These are phyloP conservation scores for Candida nitratophila DNA, from an alignment of 805 yeast species.

Conservation along the genomic window DNA sequence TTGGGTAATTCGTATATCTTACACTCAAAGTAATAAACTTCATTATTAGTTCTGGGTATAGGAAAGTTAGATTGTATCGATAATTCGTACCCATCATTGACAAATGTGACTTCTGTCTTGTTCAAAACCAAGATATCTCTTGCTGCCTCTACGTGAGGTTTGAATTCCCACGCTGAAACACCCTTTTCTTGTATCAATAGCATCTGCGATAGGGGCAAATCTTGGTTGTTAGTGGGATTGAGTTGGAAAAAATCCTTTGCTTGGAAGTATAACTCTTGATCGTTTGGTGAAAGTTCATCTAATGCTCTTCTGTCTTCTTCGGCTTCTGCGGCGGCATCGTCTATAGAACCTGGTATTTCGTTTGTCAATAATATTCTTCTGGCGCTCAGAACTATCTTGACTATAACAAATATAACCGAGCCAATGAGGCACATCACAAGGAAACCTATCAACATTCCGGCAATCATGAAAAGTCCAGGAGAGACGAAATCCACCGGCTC, in stretches of 20 bases:
- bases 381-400: constrained; percentile 5
- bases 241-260: constrained; percentile 45
- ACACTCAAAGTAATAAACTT: constrained; percentile 83
- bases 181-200: constrained; percentile 80
- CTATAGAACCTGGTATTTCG: constrained; percentile 51
- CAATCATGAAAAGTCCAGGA: constrained; percentile 10
- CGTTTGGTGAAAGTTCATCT: constrained; percentile 55
- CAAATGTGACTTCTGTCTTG: constrained; percentile 53
- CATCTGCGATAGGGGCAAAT: constrained; percentile 44
- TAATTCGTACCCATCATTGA: constrained; percentile 36
- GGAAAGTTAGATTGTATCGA: constrained; percentile 79
- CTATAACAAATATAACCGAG: constrained; percentile 8
- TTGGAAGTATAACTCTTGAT: constrained; percentile 62
- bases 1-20: constrained; percentile 69
- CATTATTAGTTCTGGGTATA: constrained; percentile 68
- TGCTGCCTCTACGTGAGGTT: constrained; percentile 45
- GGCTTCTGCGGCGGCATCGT: constrained; percentile 53
- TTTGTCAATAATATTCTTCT: constrained; percentile 19
- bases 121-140: constrained; percentile 57
- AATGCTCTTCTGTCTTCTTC: constrained; percentile 55
- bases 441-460: constrained; percentile 20
- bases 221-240: constrained; percentile 30
- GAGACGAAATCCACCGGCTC: constrained; percentile 1
- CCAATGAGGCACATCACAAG: constrained; percentile 10
- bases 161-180: constrained; percentile 84